These are phyloP conservation scores for Heliamphora pulchella DNA, from an alignment of 179 eudicot genomes.

Conservation along the genomic window DNA sequence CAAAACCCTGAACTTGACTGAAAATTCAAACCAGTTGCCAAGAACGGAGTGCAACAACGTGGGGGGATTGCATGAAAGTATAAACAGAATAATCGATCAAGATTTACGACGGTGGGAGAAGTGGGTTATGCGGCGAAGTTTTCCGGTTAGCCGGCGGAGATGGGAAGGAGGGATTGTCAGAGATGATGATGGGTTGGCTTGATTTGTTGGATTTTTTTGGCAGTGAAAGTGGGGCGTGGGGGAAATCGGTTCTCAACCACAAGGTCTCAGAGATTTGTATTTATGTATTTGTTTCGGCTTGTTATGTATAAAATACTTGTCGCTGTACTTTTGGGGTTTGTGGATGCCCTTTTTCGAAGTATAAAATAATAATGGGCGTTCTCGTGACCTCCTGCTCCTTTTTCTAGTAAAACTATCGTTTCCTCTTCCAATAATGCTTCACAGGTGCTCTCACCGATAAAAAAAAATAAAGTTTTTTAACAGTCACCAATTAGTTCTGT, in stretches of 20 bases:
- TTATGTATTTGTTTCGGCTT: constrained; percentile 23
- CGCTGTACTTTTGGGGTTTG: constrained; percentile 16
- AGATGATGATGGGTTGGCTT: neutral
- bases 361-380: too few species aligned
- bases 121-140: neutral
- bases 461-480: too few species aligned
- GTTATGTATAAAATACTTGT: neutral
- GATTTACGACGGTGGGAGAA: neutral
- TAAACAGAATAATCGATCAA: neutral
- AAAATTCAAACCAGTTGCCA: too few species aligned
- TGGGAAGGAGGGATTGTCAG: neutral
- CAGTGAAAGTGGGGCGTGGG: constrained; percentile 17
- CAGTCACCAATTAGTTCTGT: too few species aligned
- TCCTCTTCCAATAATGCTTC: too few species aligned
- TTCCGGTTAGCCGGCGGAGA: neutral
- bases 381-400: too few species aligned
- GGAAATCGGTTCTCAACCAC: constrained; percentile 28
- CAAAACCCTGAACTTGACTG: neutral
- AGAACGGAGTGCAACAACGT: too few species aligned
- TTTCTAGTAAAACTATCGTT: too few species aligned
- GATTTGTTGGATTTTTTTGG: constrained; percentile 3
- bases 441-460: too few species aligned
- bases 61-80: too few species aligned
- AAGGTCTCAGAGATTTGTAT: constrained; percentile 23
- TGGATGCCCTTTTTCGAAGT: constrained; percentile 33